Evolutionary conservation across 2,329 filamentous ascomycete species (phyloP), one percentile per base, ranked within the genome.

Genomic region (Furcasterigmium sp.): DNA sequence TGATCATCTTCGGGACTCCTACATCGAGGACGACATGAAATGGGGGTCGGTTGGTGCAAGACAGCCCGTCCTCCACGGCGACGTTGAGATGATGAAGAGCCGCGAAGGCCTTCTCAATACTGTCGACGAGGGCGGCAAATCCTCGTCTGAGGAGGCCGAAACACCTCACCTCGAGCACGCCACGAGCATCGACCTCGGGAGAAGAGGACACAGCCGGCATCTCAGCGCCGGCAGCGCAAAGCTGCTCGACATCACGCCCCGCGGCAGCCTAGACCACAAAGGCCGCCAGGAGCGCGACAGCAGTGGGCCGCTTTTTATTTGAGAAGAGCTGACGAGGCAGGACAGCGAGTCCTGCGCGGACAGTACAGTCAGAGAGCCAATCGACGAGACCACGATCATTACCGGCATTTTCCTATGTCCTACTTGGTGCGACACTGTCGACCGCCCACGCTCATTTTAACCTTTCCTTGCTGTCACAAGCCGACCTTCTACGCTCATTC

Each of bases 141-240:
- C 50, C 19, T 62, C 60, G 10, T 53, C 56, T 2, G 46, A 60
- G 14, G 55, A 53, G 20, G 57, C 59, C 10, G 65, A 66, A 52
- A 63, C 57, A 48, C 61, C 60, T 19, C 65, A 68, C 34, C 53
- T 73, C 18, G 77, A 82, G 53, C 80, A 84, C 52, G 87, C 88
- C 21, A 82, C 74, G 41, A 91, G 85, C 61, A 70, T 91, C 45
- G 79, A 84, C 47, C 70, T 85, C 39, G 78, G 78, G 45, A 78
- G 73, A 54, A 41, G 35, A 21, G 71, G 75, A 9, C 85, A 91
- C 53, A 78, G 71, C 17, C 76, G 84, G 42, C 84, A 84, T 50
- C 82, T 90, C 55, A 91, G 85, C 56, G 84, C 85, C 36, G 87
- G 87, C 39, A 91, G 85, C 56, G 86, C 86, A 10, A 85, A 80